Conservation (phyloP, 2,329 filamentous ascomycete genomes). For the Zopfia rhizophila region DNA sequence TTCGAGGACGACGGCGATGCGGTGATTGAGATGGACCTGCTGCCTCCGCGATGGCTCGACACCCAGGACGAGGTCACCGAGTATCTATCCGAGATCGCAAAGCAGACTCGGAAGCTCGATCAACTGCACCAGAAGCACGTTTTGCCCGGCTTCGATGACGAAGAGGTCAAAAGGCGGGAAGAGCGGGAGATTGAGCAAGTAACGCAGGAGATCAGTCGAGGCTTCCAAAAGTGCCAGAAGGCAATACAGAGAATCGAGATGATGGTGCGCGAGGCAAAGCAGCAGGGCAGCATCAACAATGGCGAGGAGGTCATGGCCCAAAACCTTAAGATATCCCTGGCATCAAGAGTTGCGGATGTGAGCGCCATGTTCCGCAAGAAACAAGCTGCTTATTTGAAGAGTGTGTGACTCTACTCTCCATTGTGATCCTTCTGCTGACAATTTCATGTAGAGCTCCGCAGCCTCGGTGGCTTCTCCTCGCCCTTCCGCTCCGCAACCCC, state of each 20-base stretch:
- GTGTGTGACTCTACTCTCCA: constrained; percentile 60
- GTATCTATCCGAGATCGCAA: constrained; percentile 79
- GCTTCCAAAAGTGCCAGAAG: constrained; percentile 89
- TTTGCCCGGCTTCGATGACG: constrained; percentile 94
- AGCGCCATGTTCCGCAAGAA: constrained; percentile 96
- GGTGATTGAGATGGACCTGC: constrained; percentile 96
- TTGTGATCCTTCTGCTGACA: constrained; percentile 56
- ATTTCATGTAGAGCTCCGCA: constrained; percentile 50
- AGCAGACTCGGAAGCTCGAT: constrained; percentile 85
- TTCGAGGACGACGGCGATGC: constrained; percentile 90
- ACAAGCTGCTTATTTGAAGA: constrained; percentile 95
- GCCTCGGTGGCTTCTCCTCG: constrained; percentile 59
- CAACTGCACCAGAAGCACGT: constrained; percentile 97
- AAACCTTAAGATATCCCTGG: constrained; percentile 94
- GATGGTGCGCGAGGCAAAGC: constrained; percentile 84
- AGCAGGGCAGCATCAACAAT: constrained; percentile 75
- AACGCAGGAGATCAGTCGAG: constrained; percentile 88
- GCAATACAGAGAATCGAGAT: constrained; percentile 88
- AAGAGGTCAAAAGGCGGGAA: constrained; percentile 85
- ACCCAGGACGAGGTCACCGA: constrained; percentile 93
- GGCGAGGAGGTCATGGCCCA: constrained; percentile 95
- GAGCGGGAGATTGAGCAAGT: constrained; percentile 90
- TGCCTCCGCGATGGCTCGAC: constrained; percentile 96
- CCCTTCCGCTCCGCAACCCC: constrained; percentile 58
- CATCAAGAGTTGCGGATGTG: constrained; percentile 87